phyloP scores from a whole-genome alignment of 2,329 filamentous ascomycete species.

The Lasiodiplodia citricola region DNA sequence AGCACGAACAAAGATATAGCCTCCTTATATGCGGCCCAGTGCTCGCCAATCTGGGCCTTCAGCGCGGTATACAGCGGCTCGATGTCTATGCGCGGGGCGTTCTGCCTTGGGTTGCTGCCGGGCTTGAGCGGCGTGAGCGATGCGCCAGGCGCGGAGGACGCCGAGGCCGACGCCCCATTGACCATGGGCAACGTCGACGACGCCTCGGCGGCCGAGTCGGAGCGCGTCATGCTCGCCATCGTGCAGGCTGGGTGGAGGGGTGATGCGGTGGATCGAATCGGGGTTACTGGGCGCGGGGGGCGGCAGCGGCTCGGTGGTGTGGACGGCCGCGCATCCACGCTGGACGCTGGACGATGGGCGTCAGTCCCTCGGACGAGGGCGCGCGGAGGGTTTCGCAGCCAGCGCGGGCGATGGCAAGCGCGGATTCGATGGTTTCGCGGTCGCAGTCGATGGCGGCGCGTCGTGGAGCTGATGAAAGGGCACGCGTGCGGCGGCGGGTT shows the following conservation, averaged over 20 bases:
- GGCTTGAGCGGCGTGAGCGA: conserved; percentile 11
- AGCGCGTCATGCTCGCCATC: conserved; percentile 47
- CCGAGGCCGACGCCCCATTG: conserved; percentile 19
- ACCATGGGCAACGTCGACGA: conserved; percentile 40
- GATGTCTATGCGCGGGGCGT: conserved; percentile 65
- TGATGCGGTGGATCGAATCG: neutral
- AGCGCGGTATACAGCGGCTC: conserved; percentile 67
- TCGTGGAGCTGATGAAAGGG: conserved; percentile 17
- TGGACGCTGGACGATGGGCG: conserved; percentile 19
- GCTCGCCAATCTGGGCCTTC: conserved; percentile 63
- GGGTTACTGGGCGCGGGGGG: conserved; percentile 28
- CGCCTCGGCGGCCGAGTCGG: conserved; percentile 43
- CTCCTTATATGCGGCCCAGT: conserved; percentile 65
- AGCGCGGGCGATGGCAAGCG: conserved; percentile 9
- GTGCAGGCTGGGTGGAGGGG: conserved; percentile 24
- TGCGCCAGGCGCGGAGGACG: conserved; percentile 27
- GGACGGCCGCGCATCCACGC: conserved; percentile 28
- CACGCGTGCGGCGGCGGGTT: conserved; percentile 16
- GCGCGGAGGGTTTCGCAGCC: conserved; percentile 12
- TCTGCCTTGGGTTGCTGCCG: conserved; percentile 56
- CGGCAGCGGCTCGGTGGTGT: conserved; percentile 36
- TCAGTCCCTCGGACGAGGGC: conserved; percentile 25
- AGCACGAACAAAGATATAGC: conserved; percentile 62
- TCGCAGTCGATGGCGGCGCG: conserved; percentile 23
- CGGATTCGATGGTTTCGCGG: conserved; percentile 8